Evolutionary conservation across 805 yeast genomes (phyloP).

Genomic region (Cyberlindnera nakhonratchasimensis): DNA sequence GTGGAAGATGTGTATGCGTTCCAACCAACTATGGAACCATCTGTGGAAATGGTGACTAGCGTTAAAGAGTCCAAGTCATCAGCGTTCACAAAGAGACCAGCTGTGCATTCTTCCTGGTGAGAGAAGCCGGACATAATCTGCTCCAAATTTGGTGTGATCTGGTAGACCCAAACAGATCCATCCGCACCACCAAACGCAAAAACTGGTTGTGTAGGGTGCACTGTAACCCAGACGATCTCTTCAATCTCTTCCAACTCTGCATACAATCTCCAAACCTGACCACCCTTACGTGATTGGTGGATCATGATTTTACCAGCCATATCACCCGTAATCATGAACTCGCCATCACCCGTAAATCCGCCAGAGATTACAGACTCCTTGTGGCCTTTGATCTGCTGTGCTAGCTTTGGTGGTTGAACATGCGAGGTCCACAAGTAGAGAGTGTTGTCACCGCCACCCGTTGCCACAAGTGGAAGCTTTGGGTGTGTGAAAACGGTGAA

Average conservation of each 20-base stretch:
- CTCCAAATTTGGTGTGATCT: conserved; percentile 57
- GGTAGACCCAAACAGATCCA: conserved; percentile 94
- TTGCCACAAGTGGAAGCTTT: conserved; percentile 73
- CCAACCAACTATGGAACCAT: conserved; percentile 86
- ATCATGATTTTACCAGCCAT: conserved; percentile 87
- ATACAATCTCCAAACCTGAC: conserved; percentile 74
- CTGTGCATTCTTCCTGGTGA: conserved; percentile 78
- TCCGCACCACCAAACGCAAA: conserved; percentile 92
- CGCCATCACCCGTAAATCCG: conserved; percentile 80
- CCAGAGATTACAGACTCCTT: conserved; percentile 86
- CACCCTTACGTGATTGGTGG: conserved; percentile 67
- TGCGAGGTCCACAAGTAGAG: conserved; percentile 94
- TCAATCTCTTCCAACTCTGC: conserved; percentile 81
- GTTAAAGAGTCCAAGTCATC: conserved; percentile 56
- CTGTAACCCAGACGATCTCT: conserved; percentile 79
- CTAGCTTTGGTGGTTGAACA: conserved; percentile 76
- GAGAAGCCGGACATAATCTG: conserved; percentile 76
- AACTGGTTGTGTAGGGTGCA: conserved; percentile 74
- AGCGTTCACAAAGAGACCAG: conserved; percentile 67
- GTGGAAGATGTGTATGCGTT: conserved; percentile 75
- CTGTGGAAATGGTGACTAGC: conserved; percentile 76
- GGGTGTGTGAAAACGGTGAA: conserved; percentile 85
- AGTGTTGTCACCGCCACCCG: conserved; percentile 93
- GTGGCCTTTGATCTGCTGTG: conserved; percentile 74
- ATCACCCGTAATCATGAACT: conserved; percentile 82